phyloP scores from a whole-genome alignment of 2,329 filamentous ascomycete genomes.

The Tolypocladium pustulatum region DNA sequence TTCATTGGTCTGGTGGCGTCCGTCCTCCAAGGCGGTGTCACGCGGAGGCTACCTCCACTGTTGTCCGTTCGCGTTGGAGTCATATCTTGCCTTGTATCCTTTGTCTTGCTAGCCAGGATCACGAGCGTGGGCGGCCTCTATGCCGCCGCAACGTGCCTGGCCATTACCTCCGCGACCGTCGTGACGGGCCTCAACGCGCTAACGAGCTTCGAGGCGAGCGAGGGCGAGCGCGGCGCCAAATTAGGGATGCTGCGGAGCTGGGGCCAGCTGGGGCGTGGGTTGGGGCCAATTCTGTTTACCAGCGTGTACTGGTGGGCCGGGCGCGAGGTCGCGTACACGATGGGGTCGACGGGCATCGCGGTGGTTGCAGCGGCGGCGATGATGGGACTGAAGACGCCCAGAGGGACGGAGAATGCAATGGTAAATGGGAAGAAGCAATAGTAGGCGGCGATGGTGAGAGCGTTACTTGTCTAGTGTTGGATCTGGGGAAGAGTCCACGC shows the following conservation, averaged over 20 bases:
- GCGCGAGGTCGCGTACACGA: slow-evolving; percentile 69
- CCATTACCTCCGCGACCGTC: slow-evolving; percentile 85
- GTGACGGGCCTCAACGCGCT: slow-evolving; percentile 89
- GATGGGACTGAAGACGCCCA: slow-evolving; percentile 57
- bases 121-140: slow-evolving; percentile 63
- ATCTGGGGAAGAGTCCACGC: not conserved
- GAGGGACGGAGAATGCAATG: slow-evolving; percentile 8
- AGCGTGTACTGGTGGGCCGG: slow-evolving; percentile 98
- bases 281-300: slow-evolving; percentile 85
- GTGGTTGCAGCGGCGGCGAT: slow-evolving; percentile 64
- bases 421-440: slow-evolving; percentile 6
- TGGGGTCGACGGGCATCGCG: slow-evolving; percentile 72
- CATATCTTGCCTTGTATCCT: slow-evolving; percentile 64
- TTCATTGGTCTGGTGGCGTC: slow-evolving; percentile 88
- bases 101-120: slow-evolving; percentile 66
- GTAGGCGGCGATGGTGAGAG: not conserved
- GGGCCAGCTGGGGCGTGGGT: slow-evolving; percentile 79
- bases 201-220: slow-evolving; percentile 77
- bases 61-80: slow-evolving; percentile 72
- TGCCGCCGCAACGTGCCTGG: slow-evolving; percentile 69
- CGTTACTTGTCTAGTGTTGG: not conserved
- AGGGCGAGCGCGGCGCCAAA: slow-evolving; percentile 73
- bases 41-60: slow-evolving; percentile 72
- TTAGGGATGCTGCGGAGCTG: slow-evolving; percentile 69
- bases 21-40: slow-evolving; percentile 86